Conservation (phyloP, 768 basidiomycete genomes). For the Boletus edulis region DNA sequence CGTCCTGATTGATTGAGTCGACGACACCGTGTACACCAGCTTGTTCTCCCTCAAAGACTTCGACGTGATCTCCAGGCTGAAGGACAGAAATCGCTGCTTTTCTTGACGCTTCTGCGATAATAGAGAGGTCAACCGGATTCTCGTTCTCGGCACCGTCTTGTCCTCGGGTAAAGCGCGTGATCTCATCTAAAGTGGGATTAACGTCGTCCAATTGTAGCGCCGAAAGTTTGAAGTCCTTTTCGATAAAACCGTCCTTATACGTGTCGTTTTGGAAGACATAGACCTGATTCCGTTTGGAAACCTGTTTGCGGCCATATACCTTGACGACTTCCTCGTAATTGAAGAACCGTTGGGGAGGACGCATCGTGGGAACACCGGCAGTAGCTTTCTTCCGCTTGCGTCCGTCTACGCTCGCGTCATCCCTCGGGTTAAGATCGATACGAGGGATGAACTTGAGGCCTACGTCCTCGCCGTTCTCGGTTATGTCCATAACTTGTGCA, state of each 20-base stretch:
- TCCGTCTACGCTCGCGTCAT: constrained; percentile 63
- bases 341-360: constrained; percentile 91
- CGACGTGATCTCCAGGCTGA: constrained; percentile 97
- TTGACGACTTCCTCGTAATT: constrained; percentile 90
- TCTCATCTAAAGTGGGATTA: constrained; percentile 94
- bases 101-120: constrained; percentile 89
- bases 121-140: constrained; percentile 77
- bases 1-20: constrained; percentile 83
- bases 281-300: constrained; percentile 68
- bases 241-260: constrained; percentile 91
- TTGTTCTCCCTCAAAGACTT: constrained; percentile 97
- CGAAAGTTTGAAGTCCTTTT: constrained; percentile 89
- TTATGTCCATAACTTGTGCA: constrained; percentile 92
- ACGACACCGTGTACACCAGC: constrained; percentile 90
- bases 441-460: constrained; percentile 95
- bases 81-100: constrained; percentile 90
- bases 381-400: constrained; percentile 77
- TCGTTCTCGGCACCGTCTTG: constrained; percentile 70
- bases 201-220: constrained; percentile 83
- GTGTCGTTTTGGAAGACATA: constrained; percentile 93
- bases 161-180: constrained; percentile 81
- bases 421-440: constrained; percentile 91
- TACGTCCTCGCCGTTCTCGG: constrained; percentile 90
- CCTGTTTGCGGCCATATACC: constrained; percentile 76
- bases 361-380: constrained; percentile 50